Conservation (phyloP, 1,284 basidiomycete genomes). For the Trichosporon coremiiforme region DNA sequence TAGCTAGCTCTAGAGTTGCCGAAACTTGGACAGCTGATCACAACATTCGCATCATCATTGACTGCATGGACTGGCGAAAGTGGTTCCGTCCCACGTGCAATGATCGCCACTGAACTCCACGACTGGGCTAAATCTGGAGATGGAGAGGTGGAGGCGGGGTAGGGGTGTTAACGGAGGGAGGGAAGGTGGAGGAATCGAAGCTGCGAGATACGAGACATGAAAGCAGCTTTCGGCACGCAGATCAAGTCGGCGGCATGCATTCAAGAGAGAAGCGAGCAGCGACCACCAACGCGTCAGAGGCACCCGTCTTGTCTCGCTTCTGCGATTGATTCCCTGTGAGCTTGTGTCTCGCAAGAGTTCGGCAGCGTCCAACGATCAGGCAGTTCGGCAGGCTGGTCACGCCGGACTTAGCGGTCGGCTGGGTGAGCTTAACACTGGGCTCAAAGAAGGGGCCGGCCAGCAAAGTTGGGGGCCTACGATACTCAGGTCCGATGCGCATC, state of each 20-base stretch:
- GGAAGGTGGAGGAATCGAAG: not conserved
- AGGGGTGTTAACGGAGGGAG: not conserved
- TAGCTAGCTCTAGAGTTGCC: not conserved
- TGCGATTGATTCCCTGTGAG: not conserved
- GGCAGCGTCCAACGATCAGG: not conserved
- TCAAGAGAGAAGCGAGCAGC: not conserved
- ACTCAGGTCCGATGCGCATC: no score
- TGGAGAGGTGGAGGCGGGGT: not conserved
- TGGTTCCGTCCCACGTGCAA: slow-evolving; percentile 14
- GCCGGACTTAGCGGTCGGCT: not conserved
- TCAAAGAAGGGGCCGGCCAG: not conserved
- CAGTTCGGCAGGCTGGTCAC: not conserved
- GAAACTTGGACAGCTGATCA: slow-evolving; percentile 2
- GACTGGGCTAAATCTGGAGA: not conserved
- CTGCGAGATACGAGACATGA: not conserved
- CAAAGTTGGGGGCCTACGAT: no score
- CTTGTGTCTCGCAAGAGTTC: not conserved
- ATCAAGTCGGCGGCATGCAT: not conserved
- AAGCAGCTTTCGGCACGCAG: not conserved
- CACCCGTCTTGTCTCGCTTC: not conserved
- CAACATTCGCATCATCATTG: slow-evolving; percentile 7
- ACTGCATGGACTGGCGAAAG: not conserved
- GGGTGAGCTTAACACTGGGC: not conserved
- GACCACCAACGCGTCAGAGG: not conserved
- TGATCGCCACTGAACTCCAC: slow-evolving; percentile 13